Base-by-base conservation (phyloP, 164 flowering plant species). In the Liriodendron chinense region DNA sequence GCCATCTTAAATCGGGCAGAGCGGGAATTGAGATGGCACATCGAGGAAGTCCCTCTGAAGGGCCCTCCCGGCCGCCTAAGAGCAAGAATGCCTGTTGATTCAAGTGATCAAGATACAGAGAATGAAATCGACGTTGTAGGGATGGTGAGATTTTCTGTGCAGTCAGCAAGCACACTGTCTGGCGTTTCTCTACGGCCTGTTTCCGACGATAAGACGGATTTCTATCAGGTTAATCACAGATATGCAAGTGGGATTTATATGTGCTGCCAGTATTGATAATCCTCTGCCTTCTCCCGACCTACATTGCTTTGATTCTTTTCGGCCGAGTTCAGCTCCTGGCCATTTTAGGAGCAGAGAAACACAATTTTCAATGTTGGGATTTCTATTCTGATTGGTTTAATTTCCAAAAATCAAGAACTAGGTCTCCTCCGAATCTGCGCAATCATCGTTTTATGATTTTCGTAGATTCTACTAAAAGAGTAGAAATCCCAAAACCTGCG, bases 1-100 rank as follows among this genome's bases (percentile, higher is more conserved):
- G 99, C 98, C 25, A 82, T 88, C 21, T 83, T 96, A 84, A 96
- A 88, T 82, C 86, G 99, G 74, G 78, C 94, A 12, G 95, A 89
- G 79, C 91, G 73, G 83, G 97, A 96, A 83, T 70, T 96, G 85
- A 90, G 88, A 81, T 96, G 99, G 99, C 90, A 89, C 71, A 73
- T 96, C 28, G 81, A 85, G 2, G 97, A 96, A 85, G 78, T 96
- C 81, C 94, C 99, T 12, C 63, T 85, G 21, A 91, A 89, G 72
- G 95, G 97, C 67, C 61, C 89, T 69, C 95, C 97, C 23, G 96
- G 97, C 61, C 73, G 78, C 68, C 77, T 96, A 80, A 90, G 89
- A 75, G 98, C 82, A 2, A 87, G 94, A 63, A 90, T 96, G 94
- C 94, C 99, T 50, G 86, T 96, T 57, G 98, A 95, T 75, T 74